Evolutionary conservation across 2,329 filamentous ascomycete genomes (phyloP), one percentile per base, ranked within the genome.

Genomic region (Incumbomyces lentus): DNA sequence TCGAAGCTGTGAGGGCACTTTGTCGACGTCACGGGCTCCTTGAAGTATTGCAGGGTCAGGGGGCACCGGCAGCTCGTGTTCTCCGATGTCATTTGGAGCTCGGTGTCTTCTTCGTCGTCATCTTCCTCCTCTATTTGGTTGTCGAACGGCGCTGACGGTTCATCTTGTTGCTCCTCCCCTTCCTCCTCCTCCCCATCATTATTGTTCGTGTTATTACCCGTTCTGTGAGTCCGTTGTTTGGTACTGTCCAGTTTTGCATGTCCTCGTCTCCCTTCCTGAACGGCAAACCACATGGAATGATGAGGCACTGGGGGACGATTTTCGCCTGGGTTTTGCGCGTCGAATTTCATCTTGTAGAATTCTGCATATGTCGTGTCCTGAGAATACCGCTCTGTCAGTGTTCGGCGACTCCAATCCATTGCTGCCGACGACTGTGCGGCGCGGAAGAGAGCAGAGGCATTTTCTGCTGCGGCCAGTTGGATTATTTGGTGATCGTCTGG

Each of bases 291-390:
- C 10, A 76, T 75, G 11, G 71, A 73, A 8, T 74, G 62, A 42
- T 76, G 69, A 0, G 79, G 74, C 13, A 81, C 58, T 0, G 71
- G 69, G 2, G 73, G 71, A 1, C 71, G 70, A 2, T 72, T 66
- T 43, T 75, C 68, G n/a, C 70, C 70, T 1, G 68, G 69, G 52
- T 78, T 66, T 40, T 71, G 71, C 22, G 78, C 72, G 53, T 82
- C 77, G 59, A 82, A 79, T 2, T 82, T 68, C n/a, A 75, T 63
- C 7, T 68, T 65, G 58, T 78, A 77, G 68, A 82, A 84, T 17
- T 69, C 68, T 40, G 70, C 66, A 61, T 84, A 84, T 43, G 71
- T 66, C 53, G 81, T 77, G 57, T 82, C 70, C 7, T 68, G 64
- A 3, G 75, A 69, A 58, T 84, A 85, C 47, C 75, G 65, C 13